These are phyloP conservation scores for Botrytis medusae DNA, from an alignment of 2,329 filamentous ascomycete species.

Conservation along the genomic window DNA sequence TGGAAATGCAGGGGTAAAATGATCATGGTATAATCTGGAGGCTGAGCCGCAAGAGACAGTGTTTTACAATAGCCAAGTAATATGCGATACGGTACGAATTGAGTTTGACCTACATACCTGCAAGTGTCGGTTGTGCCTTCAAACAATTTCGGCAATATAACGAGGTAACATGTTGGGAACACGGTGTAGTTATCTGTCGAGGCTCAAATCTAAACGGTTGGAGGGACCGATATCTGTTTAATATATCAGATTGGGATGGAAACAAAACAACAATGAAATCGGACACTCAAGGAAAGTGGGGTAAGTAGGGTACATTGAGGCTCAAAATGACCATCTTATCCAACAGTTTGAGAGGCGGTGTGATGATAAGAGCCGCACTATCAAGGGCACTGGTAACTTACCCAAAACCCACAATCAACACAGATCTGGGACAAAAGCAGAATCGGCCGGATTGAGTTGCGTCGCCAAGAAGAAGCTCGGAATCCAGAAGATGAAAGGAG, in stretches of 20 bases:
- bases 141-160: neutral
- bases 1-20: neutral
- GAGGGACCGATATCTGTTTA: neutral
- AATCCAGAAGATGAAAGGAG: neutral
- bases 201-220: neutral
- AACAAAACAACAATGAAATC: neutral
- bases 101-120: conserved; percentile 1
- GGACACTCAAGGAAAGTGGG: neutral
- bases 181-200: neutral
- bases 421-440: neutral
- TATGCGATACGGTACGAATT: neutral
- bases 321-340: neutral
- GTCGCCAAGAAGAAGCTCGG: neutral
- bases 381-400: neutral
- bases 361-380: neutral
- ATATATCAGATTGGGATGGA: neutral
- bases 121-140: neutral
- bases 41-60: neutral
- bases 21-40: neutral
- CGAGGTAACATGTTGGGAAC: neutral
- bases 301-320: neutral
- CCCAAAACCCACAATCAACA: neutral
- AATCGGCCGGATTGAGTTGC: neutral
- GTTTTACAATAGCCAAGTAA: neutral
- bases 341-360: neutral